Conservation (phyloP, 441 rosid genomes). For the Melastoma candidum region DNA sequence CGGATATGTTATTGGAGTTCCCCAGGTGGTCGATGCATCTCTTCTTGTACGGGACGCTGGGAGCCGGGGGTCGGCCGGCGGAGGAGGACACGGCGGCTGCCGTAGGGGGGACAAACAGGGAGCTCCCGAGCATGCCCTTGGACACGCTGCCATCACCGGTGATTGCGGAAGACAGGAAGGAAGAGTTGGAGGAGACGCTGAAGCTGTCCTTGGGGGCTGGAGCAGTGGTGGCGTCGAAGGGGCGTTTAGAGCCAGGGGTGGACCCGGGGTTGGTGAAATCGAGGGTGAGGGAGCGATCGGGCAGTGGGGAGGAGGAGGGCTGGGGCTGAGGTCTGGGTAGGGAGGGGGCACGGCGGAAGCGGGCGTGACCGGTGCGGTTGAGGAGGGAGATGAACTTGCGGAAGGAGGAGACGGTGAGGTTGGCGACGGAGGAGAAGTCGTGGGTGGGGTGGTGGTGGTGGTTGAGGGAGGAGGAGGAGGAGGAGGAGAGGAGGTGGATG, state of each 20-base stretch:
- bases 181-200: conserved; percentile 69
- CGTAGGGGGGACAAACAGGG: conserved; percentile 40
- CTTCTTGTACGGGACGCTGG: conserved; percentile 48
- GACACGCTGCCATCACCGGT: conserved; percentile 94
- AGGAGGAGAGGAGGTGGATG: conserved; percentile 53
- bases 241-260: conserved; percentile 27
- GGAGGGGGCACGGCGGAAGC: conserved; percentile 45
- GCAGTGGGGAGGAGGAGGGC: conserved; percentile 21
- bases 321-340: conserved; percentile 22
- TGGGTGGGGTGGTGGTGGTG: conserved; percentile 19
- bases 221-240: conserved; percentile 42
- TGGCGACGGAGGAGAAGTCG: conserved; percentile 58
- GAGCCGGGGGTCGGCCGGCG: conserved; percentile 66
- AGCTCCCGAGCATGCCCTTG: conserved; percentile 57
- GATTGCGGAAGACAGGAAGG: conserved; percentile 71
- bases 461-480: conserved; percentile 10
- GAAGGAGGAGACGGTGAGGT: conserved; percentile 66
- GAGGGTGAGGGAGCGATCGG: conserved; percentile 59
- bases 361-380: conserved; percentile 84
- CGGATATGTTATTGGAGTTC: conserved; percentile 49
- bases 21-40: conserved; percentile 59
- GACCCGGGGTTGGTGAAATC: conserved; percentile 68
- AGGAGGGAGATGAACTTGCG: conserved; percentile 64
- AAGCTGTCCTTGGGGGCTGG: conserved; percentile 41
- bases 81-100: conserved; percentile 36